Evolutionary conservation across 129 eudicot genomes (phyloP), one percentile per base, ranked within the genome.

Genomic region (Centella asiatica): DNA sequence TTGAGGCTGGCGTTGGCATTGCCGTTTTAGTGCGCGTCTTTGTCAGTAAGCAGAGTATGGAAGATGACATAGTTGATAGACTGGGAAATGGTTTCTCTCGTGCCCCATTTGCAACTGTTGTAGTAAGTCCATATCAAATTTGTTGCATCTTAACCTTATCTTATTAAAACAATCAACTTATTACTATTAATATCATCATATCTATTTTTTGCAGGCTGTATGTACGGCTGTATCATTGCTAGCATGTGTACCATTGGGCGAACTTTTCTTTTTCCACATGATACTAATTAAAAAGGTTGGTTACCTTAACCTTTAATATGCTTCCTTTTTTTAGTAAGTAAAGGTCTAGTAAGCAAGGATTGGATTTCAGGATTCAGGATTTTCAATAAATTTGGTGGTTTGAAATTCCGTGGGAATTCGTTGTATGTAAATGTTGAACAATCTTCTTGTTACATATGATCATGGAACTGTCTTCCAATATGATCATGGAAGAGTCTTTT

Each of bases 231-330:
- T 92, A 71, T 92, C 99, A 10, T 39, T 92, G 67, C 76, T 87
- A 46, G 99, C 99, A 52, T 87, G 95, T 62, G 78, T 92, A 45
- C 99, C 99, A 19, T 79, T 92, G 74, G 86, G 90, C 26, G 99
- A 92, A 71, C 99, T 92, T 61, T 76, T 92, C 81, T 92, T 92
- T 71, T 92, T 92, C 74, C 96, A 92, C 82, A 76, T 92, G 77
- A 92, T 92, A 67, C 88, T 92, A 40, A 87, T 92, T 13, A 80
- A 83, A 53, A 92, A 92, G 99, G 98, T 90, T 15, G 34, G 72
- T 69, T 62, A 19, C 69, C 15, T 19, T 8, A 27, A 17, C 22
- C 18, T 40, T 25, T 32, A 1, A 54, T 2, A 39, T 42, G 13
- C 25, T 12, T 15, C 23, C 11, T 34, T 36, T 34, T 7, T 22